These are phyloP conservation scores for Aspergillus sp. DNA, from an alignment of 2,329 filamentous ascomycete species.

Conservation along the genomic window DNA sequence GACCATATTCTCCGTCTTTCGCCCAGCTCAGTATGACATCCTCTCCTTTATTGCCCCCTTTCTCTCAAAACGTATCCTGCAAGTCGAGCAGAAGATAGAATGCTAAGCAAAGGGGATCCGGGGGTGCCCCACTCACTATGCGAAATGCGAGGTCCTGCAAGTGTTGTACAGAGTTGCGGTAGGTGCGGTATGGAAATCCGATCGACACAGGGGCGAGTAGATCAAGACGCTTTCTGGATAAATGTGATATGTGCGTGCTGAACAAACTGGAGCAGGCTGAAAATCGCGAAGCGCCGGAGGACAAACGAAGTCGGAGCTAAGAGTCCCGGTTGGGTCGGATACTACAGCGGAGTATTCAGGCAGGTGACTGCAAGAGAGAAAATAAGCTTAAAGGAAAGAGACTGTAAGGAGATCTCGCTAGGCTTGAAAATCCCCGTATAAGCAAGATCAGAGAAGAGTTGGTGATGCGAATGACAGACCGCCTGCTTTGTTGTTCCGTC, in stretches of 20 bases:
- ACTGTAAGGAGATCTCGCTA: not conserved
- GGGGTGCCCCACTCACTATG: not conserved
- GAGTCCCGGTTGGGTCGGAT: not conserved
- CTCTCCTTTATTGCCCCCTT: too few species aligned
- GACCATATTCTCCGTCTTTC: not conserved
- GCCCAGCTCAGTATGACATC: too few species aligned
- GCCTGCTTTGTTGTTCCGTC: slow-evolving; percentile 18
- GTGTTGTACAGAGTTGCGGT: not conserved
- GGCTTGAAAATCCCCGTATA: not conserved
- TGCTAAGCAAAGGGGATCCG: not conserved
- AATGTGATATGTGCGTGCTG: not conserved
- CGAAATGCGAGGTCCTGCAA: not conserved
- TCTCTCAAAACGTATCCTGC: not conserved
- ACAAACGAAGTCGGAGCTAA: not conserved
- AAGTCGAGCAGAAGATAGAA: not conserved
- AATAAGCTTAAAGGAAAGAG: not conserved
- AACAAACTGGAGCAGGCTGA: not conserved
- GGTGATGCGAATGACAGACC: slow-evolving; percentile 1
- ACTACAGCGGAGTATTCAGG: not conserved
- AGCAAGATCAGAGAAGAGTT: not conserved
- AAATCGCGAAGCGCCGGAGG: not conserved
- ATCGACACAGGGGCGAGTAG: too few species aligned
- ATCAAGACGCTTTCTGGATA: too few species aligned
- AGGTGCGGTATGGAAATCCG: too few species aligned
- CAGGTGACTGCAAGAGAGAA: not conserved